Evolutionary conservation across 139 green algal species (phyloP).

Genomic region (Tetraselmis striata): DNA sequence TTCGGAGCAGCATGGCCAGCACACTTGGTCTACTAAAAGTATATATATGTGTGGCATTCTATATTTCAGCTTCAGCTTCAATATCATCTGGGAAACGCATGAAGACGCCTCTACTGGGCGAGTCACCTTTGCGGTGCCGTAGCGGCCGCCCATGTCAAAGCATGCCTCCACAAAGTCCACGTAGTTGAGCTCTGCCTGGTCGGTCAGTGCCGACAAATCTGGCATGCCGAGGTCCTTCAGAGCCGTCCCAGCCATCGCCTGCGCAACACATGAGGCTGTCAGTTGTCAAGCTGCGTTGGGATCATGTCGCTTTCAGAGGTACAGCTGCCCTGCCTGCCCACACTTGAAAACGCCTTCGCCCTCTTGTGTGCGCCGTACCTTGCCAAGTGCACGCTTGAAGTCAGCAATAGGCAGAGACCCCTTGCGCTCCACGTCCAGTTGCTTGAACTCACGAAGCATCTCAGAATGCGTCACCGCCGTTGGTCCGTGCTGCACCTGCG

Average conservation of each 20-base stretch:
- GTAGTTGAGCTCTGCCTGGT: background rate
- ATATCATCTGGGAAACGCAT: too few species aligned
- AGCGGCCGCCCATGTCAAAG: background rate
- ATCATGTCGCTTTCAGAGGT: too few species aligned
- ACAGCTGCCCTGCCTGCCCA: too few species aligned
- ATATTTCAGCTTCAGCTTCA: too few species aligned
- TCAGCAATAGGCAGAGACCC: background rate
- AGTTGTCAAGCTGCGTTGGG: too few species aligned
- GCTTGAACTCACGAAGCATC: background rate
- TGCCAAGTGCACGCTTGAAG: background rate
- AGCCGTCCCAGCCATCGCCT: background rate
- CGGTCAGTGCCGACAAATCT: background rate
- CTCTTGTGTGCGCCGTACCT: too few species aligned
- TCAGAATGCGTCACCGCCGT: background rate
- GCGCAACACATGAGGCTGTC: too few species aligned
- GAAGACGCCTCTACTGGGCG: too few species aligned
- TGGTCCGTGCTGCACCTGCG: background rate
- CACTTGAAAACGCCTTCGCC: too few species aligned
- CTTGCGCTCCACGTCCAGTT: background rate
- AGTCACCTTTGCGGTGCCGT: background rate
- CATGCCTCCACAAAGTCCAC: background rate
- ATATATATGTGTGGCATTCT: too few species aligned
- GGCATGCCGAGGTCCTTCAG: background rate
- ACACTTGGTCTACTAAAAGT: too few species aligned
- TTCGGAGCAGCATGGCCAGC: too few species aligned